These are phyloP conservation scores for Microthlaspi erraticum DNA, from an alignment of 345 rosid genomes.

Conservation along the genomic window DNA sequence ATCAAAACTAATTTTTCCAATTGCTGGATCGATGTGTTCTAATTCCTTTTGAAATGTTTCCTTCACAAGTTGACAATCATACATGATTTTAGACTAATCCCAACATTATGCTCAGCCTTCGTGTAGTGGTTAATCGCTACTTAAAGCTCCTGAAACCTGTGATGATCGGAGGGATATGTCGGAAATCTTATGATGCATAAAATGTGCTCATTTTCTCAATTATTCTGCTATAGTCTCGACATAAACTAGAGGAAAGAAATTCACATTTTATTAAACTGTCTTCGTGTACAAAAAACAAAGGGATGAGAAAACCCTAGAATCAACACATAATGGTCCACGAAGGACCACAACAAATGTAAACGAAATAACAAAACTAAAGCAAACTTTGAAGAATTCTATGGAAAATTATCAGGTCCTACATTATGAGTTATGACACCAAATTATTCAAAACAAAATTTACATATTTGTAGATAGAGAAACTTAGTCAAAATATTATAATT, in stretches of 20 bases:
- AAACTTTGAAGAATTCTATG: slow-evolving; percentile 10
- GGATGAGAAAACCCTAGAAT: slow-evolving; percentile 37
- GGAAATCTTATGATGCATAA: not conserved
- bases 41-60: not conserved
- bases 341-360: slow-evolving; percentile 32
- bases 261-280: not conserved
- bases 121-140: not conserved
- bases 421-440: not conserved
- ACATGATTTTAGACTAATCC: not conserved
- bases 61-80: not conserved
- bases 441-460: not conserved
- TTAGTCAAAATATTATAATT: not conserved
- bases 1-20: too few relatives aligned
- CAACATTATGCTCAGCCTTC: not conserved
- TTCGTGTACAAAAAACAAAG: slow-evolving; percentile 36
- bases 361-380: not conserved
- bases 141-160: not conserved
- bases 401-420: slow-evolving; percentile 20
- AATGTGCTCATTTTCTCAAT: not conserved
- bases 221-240: not conserved
- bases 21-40: slow-evolving; percentile 2
- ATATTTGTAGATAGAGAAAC: slow-evolving; percentile 5
- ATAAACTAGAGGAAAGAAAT: slow-evolving; percentile 2
- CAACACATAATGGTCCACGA: slow-evolving; percentile 32
- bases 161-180: not conserved